A percentile compares a stretch with the other conserved stretches of the same genome.
Evolutionary conservation across 2,329 filamentous ascomycete genomes (phyloP).

Genomic region (Aspergillus versicolor): DNA sequence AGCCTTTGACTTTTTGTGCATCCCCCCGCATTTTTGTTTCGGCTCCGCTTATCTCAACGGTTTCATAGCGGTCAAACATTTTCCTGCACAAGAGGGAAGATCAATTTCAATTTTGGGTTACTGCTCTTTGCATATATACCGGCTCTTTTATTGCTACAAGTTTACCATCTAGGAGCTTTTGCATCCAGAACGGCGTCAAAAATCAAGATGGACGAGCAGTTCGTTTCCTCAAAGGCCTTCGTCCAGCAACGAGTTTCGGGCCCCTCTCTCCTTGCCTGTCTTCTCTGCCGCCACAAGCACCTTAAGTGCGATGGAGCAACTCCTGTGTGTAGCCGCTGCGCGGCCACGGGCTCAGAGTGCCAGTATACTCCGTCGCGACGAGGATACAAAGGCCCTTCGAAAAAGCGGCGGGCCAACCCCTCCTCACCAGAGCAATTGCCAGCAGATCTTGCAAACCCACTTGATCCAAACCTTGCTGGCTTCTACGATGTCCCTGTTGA

Average conservation of each 20-base stretch:
- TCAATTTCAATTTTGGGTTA: not conserved
- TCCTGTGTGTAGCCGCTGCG: constrained; percentile 67
- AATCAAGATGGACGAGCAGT: constrained; percentile 29
- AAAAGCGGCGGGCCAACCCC: constrained; percentile 43
- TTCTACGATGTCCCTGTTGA: constrained; percentile 40
- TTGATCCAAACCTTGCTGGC: constrained; percentile 18
- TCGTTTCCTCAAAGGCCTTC: constrained; percentile 16
- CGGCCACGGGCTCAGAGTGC: constrained; percentile 59
- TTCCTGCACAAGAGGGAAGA: not conserved
- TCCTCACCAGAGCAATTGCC: constrained; percentile 45
- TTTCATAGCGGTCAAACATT: not conserved
- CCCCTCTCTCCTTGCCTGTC: constrained; percentile 47
- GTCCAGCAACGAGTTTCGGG: constrained; percentile 26
- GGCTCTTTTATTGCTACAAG: not conserved
- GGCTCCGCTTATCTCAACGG: not conserved
- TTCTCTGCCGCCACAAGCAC: constrained; percentile 58
- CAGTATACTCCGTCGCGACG: constrained; percentile 72
- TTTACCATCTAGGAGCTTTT: not conserved
- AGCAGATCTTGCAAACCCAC: constrained; percentile 45
- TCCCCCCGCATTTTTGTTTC: constrained; percentile 2
- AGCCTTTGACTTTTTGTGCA: not conserved
- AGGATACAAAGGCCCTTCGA: constrained; percentile 70
- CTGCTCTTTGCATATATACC: not conserved
- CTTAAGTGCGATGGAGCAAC: constrained; percentile 72
- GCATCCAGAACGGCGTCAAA: not conserved